A percentile compares a stretch with the other conserved stretches of the same genome.
These are phyloP conservation scores for Cucumis sativus DNA, from an alignment of 306 rosid species.

Conservation along the genomic window DNA sequence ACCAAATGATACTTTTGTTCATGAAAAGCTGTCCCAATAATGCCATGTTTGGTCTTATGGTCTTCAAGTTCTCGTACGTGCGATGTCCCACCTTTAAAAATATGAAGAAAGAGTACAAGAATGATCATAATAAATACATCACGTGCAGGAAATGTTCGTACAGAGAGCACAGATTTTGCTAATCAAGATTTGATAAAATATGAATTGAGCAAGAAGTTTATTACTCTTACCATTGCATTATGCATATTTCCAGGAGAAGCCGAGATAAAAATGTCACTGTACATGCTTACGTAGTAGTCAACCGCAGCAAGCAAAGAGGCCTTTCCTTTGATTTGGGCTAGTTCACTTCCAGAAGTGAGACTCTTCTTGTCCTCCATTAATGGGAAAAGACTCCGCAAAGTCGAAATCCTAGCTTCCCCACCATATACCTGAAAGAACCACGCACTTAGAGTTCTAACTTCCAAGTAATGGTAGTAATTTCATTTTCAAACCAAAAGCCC, in stretches of 20 bases:
- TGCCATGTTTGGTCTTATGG: conserved; percentile 89
- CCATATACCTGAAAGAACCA: conserved; percentile 65
- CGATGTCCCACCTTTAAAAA: conserved; percentile 80
- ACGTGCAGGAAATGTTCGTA: not conserved
- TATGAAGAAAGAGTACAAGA: conserved; percentile 3
- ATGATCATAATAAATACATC: not conserved
- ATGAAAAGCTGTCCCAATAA: conserved; percentile 84
- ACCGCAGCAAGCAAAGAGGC: conserved; percentile 94
- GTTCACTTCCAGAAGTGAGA: conserved; percentile 62
- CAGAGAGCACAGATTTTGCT: not conserved
- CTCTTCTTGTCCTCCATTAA: conserved; percentile 90
- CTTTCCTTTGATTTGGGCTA: conserved; percentile 66
- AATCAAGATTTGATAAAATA: conserved; percentile 1
- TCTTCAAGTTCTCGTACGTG: conserved; percentile 71
- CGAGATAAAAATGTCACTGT: conserved; percentile 81
- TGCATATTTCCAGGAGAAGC: conserved; percentile 99
- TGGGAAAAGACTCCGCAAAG: conserved; percentile 63
- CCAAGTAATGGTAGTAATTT: not conserved
- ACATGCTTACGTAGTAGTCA: conserved; percentile 85
- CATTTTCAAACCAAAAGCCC: not conserved
- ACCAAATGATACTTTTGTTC: conserved; percentile 70
- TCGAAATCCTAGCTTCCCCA: conserved; percentile 82
- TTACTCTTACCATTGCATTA: conserved; percentile 90
- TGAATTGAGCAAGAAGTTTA: conserved; percentile 10
- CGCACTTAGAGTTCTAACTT: not conserved